Conservation (phyloP, 345 rosid species). For the Melaleuca alternifolia region DNA sequence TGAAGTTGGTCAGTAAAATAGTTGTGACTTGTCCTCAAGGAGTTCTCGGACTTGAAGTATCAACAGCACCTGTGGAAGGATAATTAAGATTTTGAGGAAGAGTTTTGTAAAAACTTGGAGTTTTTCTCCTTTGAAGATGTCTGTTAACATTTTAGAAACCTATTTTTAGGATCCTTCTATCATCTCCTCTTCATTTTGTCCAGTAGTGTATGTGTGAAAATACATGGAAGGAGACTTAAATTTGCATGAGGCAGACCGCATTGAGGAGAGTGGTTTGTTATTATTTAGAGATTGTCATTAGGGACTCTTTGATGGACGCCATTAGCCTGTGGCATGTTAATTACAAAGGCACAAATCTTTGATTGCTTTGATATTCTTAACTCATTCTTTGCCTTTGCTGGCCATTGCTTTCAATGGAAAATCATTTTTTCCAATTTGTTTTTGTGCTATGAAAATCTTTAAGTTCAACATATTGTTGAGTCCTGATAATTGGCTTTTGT, state of each 20-base stretch:
- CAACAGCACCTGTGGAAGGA: neutral
- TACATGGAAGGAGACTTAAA: neutral
- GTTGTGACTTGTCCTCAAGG: neutral
- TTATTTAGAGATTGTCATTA: neutral
- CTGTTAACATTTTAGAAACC: neutral
- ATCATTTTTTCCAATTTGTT: neutral
- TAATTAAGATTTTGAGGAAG: neutral
- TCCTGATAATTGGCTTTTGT: neutral
- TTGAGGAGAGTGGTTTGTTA: neutral
- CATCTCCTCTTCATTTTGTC: neutral
- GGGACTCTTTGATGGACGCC: neutral
- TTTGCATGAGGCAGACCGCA: neutral
- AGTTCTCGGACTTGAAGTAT: neutral
- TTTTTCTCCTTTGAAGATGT: neutral
- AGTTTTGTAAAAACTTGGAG: neutral
- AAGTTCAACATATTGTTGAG: neutral
- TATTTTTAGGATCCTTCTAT: neutral
- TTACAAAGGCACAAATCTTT: neutral
- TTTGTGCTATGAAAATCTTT: neutral
- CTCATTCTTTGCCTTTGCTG: neutral
- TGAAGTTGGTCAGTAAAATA: neutral
- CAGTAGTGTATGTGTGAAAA: neutral
- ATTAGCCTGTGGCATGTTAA: neutral
- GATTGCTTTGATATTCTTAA: neutral
- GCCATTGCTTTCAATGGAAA: neutral